Conservation (phyloP, 2,329 filamentous ascomycete species). For the Fusarium sp. region DNA sequence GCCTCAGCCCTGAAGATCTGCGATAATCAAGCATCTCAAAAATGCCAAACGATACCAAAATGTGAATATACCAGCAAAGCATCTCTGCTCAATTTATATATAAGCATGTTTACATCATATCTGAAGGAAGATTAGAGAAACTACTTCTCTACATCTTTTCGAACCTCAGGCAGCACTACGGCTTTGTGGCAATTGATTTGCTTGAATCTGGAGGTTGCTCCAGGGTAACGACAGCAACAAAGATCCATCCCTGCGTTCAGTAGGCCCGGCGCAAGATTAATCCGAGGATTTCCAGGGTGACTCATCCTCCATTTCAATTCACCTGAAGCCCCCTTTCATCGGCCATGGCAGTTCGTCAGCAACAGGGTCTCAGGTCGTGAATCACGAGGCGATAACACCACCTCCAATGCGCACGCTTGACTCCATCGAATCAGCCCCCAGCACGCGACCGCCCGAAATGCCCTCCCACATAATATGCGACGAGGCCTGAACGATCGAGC, state of each 20-base stretch:
- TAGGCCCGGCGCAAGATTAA: neutral
- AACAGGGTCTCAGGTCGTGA: neutral
- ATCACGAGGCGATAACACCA: neutral
- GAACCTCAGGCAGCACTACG: accelerated
- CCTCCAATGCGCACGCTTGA: accelerated
- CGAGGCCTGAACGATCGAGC: accelerated
- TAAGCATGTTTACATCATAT: accelerated
- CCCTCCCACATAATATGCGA: accelerated
- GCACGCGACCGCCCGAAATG: too few species aligned
- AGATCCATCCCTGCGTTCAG: too few species aligned
- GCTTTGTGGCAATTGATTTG: accelerated
- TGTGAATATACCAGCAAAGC: too few species aligned
- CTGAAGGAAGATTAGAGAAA: accelerated
- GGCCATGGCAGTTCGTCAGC: neutral
- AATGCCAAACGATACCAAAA: accelerated
- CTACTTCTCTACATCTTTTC: accelerated
- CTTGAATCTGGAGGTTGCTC: accelerated
- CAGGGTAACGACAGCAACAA: neutral
- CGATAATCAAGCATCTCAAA: neutral
- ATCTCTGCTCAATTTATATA: neutral
- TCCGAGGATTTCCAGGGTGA: neutral
- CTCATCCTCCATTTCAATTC: accelerated
- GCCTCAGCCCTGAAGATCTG: neutral
- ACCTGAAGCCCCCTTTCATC: too few species aligned
- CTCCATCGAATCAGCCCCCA: accelerated